Evolutionary conservation across 169 alveolate genomes (phyloP).

Genomic region (Neospora caninum): DNA sequence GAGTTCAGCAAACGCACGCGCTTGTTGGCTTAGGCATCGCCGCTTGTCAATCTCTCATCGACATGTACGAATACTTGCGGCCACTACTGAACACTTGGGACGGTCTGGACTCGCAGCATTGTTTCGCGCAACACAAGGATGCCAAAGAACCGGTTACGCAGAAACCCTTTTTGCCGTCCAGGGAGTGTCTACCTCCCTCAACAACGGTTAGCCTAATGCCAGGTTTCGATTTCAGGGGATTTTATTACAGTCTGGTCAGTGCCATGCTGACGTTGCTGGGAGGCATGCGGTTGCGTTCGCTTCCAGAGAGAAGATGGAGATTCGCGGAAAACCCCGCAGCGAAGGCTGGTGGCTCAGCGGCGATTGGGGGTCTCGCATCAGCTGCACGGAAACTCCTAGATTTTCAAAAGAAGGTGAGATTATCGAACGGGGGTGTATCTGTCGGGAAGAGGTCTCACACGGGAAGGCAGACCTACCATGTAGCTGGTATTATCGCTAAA

Average conservation of each 20-base stretch:
- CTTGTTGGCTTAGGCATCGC: not conserved
- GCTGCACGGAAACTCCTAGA: conserved; percentile 39
- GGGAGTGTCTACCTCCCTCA: conserved; percentile 12
- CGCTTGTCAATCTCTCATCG: not conserved
- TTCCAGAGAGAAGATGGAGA: conserved; percentile 55
- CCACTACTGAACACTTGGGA: conserved; percentile 26
- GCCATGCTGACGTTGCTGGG: conserved; percentile 56
- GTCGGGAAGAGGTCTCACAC: too few relatives aligned
- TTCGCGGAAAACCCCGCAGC: conserved; percentile 40
- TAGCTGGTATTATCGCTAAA: not conserved
- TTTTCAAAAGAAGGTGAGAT: conserved; percentile 39
- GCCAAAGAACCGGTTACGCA: not conserved
- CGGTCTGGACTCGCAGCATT: not conserved
- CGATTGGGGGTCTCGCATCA: conserved; percentile 52
- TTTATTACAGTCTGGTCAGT: conserved; percentile 34
- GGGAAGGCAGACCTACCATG: not conserved
- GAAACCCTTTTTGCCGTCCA: conserved; percentile 20
- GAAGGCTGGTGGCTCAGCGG: conserved; percentile 28
- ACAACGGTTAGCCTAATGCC: conserved; percentile 29
- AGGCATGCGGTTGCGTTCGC: conserved; percentile 33
- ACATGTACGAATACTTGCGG: conserved; percentile 34
- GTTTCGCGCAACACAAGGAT: not conserved
- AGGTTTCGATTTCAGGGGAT: conserved; percentile 37
- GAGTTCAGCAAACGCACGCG: not conserved
- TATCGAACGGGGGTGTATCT: too few relatives aligned